phyloP scores from a whole-genome alignment of 345 rosid genomes.

The Laguncularia racemosa region DNA sequence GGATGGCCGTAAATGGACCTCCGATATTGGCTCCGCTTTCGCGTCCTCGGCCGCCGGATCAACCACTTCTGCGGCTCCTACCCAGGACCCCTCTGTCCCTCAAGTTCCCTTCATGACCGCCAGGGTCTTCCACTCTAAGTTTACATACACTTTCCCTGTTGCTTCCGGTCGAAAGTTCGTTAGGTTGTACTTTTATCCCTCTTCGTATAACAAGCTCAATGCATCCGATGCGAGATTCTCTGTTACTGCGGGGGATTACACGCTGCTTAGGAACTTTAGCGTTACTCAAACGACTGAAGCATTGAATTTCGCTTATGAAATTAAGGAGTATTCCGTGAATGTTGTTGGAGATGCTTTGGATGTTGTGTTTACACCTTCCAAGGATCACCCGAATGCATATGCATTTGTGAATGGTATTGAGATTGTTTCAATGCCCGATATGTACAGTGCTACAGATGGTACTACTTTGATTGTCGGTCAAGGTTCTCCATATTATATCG shows the following conservation, averaged over 20 bases:
- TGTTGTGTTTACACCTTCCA: constrained; percentile 52
- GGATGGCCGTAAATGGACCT: constrained; percentile 57
- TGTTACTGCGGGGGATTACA: constrained; percentile 43
- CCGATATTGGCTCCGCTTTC: constrained; percentile 58
- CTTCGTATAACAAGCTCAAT: constrained; percentile 48
- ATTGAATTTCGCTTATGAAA: constrained; percentile 40
- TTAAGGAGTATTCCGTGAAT: constrained; percentile 58
- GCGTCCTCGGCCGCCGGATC: constrained; percentile 36
- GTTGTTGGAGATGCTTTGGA: constrained; percentile 44
- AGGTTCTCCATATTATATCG: background rate
- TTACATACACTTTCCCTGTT: constrained; percentile 67
- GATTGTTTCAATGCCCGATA: constrained; percentile 71
- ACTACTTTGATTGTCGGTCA: constrained; percentile 10
- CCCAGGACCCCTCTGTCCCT: constrained; percentile 59
- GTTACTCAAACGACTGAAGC: constrained; percentile 64
- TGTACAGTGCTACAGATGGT: constrained; percentile 10
- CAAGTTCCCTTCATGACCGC: constrained; percentile 74
- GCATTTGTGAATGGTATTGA: constrained; percentile 90
- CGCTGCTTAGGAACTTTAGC: constrained; percentile 77
- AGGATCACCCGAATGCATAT: constrained; percentile 32
- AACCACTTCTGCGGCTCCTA: constrained; percentile 33
- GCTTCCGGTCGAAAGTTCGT: constrained; percentile 66
- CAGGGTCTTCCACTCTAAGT: constrained; percentile 52
- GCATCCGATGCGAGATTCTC: constrained; percentile 51
- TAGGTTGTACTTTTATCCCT: constrained; percentile 69